Conservation (phyloP, 139 green algal genomes). For the Bryopsis sp. region DNA sequence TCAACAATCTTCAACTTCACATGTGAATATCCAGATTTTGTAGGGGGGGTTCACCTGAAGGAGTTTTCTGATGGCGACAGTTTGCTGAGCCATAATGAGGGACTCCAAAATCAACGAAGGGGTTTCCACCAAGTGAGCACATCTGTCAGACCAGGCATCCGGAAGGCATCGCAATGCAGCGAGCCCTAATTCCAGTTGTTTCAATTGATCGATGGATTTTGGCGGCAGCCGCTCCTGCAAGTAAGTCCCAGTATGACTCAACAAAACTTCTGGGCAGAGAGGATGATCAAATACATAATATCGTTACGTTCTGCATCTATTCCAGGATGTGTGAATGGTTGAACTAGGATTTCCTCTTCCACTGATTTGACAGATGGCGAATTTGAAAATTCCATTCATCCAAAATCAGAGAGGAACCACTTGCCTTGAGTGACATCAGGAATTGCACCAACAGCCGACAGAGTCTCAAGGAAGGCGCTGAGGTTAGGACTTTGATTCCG, state of each 20-base stretch:
- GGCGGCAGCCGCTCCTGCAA: background rate
- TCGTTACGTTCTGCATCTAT: too few relatives aligned
- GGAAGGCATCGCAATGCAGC: constrained; percentile 1
- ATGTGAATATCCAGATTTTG: too few relatives aligned
- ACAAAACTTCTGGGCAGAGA: too few relatives aligned
- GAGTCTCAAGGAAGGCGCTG: background rate
- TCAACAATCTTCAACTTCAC: too few relatives aligned
- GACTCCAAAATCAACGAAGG: constrained; percentile 10
- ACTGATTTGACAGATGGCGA: too few relatives aligned
- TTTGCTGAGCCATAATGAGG: constrained; percentile 9
- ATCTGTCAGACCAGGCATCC: constrained; percentile 6
- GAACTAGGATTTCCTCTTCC: too few relatives aligned
- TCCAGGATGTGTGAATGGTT: too few relatives aligned
- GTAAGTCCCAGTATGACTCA: too few relatives aligned
- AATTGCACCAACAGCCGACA: constrained; percentile 7
- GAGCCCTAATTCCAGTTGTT: background rate
- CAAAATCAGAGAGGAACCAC: too few relatives aligned
- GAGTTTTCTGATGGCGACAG: background rate
- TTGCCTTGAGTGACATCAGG: constrained; percentile 12
- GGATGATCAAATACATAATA: too few relatives aligned
- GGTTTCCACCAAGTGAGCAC: constrained; percentile 8
- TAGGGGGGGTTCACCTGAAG: too few relatives aligned
- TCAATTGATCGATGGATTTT: background rate
- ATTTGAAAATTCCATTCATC: too few relatives aligned
- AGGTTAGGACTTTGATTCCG: constrained; percentile 11